Conservation (phyloP, 371 early-diverging fungal genomes). For the Dichotomocladium elegans region DNA sequence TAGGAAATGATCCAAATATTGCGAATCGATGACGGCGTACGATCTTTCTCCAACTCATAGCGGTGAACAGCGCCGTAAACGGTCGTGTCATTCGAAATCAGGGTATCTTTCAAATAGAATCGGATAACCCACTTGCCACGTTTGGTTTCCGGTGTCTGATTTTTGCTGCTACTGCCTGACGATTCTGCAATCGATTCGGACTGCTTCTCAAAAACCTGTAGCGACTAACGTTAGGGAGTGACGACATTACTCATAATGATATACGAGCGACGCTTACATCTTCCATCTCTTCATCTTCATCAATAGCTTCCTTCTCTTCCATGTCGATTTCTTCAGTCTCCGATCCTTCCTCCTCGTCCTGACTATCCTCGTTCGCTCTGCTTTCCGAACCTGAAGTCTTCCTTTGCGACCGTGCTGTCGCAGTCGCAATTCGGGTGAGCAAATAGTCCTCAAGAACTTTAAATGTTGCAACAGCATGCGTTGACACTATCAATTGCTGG, state of each 20-base stretch:
- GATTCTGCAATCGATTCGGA: too few species aligned
- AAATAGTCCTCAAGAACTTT: constrained; percentile 76
- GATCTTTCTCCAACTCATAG: constrained; percentile 29
- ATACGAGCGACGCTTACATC: background rate
- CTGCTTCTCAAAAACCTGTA: too few species aligned
- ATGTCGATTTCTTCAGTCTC: constrained; percentile 1
- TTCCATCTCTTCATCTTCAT: constrained; percentile 8
- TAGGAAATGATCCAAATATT: constrained; percentile 50
- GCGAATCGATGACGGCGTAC: constrained; percentile 15
- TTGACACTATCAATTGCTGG: constrained; percentile 64
- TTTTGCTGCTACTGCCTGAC: background rate
- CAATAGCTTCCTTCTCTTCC: background rate
- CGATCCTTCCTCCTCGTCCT: constrained; percentile 25
- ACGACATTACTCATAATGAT: too few species aligned
- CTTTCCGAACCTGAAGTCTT: constrained; percentile 18
- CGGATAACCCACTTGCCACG: constrained; percentile 47
- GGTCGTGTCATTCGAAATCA: constrained; percentile 52
- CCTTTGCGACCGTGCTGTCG: constrained; percentile 4
- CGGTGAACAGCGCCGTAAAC: constrained; percentile 62
- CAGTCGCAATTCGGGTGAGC: constrained; percentile 43
- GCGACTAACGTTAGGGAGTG: too few species aligned
- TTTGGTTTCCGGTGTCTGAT: background rate
- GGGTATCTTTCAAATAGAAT: constrained; percentile 47
- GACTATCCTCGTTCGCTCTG: constrained; percentile 2
- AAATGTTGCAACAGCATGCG: constrained; percentile 85